Evolutionary conservation across 495 filamentous ascomycete genomes (phyloP), one percentile per base, ranked within the genome.

Genomic region (Viridothelium virens): DNA sequence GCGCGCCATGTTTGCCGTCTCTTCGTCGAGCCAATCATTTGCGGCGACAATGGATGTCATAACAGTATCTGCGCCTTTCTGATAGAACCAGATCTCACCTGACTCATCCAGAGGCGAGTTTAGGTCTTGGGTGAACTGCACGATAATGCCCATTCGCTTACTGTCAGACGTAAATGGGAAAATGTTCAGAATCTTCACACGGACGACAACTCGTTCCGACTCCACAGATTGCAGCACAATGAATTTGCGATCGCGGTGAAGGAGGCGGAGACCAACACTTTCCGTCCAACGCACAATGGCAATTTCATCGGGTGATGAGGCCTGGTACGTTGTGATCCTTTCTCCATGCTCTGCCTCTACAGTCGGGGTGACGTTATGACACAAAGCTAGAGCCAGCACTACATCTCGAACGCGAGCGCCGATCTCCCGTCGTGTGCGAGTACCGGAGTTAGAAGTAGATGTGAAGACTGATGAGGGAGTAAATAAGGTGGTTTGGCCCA

Each of bases 1-100:
- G 25, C 95, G 85, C 2, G 95, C 95, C 95, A 99, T 97, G 71
- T 99, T 99, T 2, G 91, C 90, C 2, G 93, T 97, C 74, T 99
- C 95, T 72, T 99, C 95, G 66, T 97, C 95, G 2, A 99, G 84
- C 95, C 95, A 99, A 79, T 97, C 94, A 72, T 97, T 97, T 12
- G 91, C 83, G 14, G 87, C 89, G 37, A 99, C 95, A 68, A 99
- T 97, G 12, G 89, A 83, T 16, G 86, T 81, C 95, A 99, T 99
- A 56, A 97, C 92, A 0, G 95, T 97, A 74, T 99, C 95, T 6
- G 95, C 95, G 36, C 95, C 95, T 75, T 99, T 99, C 68, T 99
- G 92, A 71, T 91, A 99, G 76, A 99, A 99, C 91, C 94, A 97
- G 33, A 97, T 92, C 71, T 97, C 92, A 37, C 85, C 82, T 44